Evolutionary conservation across 129 eudicot genomes (phyloP).

Genomic region (Oenanthe sinensis): DNA sequence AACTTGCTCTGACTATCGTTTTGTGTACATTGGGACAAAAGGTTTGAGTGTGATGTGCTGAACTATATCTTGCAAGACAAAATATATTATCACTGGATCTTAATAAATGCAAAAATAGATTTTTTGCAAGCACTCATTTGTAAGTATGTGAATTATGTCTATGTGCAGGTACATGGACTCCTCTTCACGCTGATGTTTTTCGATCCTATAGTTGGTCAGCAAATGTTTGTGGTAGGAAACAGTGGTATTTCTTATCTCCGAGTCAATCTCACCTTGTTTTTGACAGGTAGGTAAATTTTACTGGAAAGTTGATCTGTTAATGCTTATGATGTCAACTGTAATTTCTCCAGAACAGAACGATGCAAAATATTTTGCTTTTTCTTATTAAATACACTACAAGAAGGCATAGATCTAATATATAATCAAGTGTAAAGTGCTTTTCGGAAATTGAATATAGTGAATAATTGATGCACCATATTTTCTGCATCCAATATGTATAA

Average conservation of each 20-base stretch:
- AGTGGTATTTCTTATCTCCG: slow-evolving; percentile 79
- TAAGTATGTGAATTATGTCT: neutral
- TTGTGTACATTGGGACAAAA: slow-evolving; percentile 97
- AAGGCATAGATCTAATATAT: neutral
- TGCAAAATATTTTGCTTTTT: neutral
- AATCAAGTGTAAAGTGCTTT: neutral
- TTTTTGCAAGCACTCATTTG: neutral
- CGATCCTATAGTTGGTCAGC: slow-evolving; percentile 99
- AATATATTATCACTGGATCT: neutral
- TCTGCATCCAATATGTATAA: neutral
- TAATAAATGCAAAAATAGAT: neutral
- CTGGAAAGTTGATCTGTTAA: neutral
- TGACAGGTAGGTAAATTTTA: slow-evolving; percentile 51
- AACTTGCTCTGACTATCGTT: slow-evolving; percentile 77
- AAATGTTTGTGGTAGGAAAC: slow-evolving; percentile 75
- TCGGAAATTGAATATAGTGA: neutral
- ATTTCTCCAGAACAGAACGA: neutral
- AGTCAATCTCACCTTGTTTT: slow-evolving; percentile 64
- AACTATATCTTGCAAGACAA: slow-evolving; percentile 26
- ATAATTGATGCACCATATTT: neutral
- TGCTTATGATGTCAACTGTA: neutral
- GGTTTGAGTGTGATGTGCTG: slow-evolving; percentile 41
- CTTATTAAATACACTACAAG: neutral
- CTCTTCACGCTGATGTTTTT: slow-evolving; percentile 95
- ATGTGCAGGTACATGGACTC: slow-evolving; percentile 96